These are phyloP conservation scores for Scedosporium minutisporum DNA, from an alignment of 2,329 filamentous ascomycete genomes.

Conservation along the genomic window DNA sequence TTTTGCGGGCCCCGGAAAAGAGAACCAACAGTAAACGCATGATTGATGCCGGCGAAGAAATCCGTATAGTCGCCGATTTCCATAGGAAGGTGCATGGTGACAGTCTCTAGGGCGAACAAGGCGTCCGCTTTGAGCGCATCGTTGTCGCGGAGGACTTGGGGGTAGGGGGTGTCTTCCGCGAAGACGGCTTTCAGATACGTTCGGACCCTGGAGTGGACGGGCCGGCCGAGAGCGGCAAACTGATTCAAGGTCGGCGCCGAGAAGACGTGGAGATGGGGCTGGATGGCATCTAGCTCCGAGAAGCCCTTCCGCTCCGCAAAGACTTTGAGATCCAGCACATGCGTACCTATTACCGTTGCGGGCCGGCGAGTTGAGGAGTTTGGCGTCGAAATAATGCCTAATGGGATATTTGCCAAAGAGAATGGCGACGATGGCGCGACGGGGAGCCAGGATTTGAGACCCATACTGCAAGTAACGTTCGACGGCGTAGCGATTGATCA, in stretches of 20 bases:
- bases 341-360: conserved; percentile 62
- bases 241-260: conserved; percentile 52
- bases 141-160: conserved; percentile 25
- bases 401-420: conserved; percentile 72
- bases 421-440: conserved; percentile 39
- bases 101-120: conserved; percentile 26
- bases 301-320: conserved; percentile 31
- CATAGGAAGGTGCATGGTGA: conserved; percentile 49
- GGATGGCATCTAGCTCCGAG: conserved; percentile 32
- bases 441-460: conserved; percentile 17
- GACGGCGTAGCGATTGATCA: not conserved
- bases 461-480: not conserved
- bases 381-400: conserved; percentile 66
- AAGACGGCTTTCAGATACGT: conserved; percentile 55
- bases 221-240: conserved; percentile 61
- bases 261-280: conserved; percentile 9
- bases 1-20: conserved; percentile 66
- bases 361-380: conserved; percentile 46
- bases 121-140: conserved; percentile 18
- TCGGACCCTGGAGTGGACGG: conserved; percentile 61
- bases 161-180: conserved; percentile 39
- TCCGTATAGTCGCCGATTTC: conserved; percentile 2
- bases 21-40: conserved; percentile 28
- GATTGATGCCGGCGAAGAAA: not conserved
- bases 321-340: conserved; percentile 56